Percentiles rank a stretch among this genome's conserved stretches.
These are phyloP conservation scores for Melaleuca alternifolia DNA, from an alignment of 345 rosid species.

Conservation along the genomic window DNA sequence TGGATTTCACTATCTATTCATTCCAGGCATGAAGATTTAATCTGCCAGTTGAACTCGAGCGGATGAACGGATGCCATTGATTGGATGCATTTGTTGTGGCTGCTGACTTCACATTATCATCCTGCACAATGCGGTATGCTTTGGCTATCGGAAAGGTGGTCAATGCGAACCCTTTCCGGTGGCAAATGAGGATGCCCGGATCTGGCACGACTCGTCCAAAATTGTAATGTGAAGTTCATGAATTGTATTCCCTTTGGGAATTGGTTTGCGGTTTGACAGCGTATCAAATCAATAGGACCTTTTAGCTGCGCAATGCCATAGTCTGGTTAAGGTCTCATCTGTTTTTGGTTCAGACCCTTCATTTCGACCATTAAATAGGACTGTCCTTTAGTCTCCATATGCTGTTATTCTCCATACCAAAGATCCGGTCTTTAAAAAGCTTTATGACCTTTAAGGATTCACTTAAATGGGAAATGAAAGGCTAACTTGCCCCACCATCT, in stretches of 20 bases:
- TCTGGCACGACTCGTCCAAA: not conserved
- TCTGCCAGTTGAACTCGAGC: not conserved
- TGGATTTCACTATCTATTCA: not conserved
- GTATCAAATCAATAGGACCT: not conserved
- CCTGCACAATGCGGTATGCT: not conserved
- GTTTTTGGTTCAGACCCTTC: not conserved
- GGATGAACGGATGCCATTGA: not conserved
- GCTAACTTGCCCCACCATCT: not conserved
- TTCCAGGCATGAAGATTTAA: not conserved
- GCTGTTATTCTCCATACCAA: not conserved
- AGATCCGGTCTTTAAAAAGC: not conserved
- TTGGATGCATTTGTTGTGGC: not conserved
- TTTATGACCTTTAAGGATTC: not conserved
- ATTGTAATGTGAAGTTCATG: not conserved
- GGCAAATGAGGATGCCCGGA: not conserved
- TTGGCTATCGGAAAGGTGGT: not conserved
- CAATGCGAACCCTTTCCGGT: not conserved
- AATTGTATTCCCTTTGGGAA: not conserved
- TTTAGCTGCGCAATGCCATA: not conserved
- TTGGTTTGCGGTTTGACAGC: not conserved
- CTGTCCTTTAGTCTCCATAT: not conserved
- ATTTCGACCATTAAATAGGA: not conserved
- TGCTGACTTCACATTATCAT: not conserved
- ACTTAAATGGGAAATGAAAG: not conserved
- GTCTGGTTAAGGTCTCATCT: not conserved